phyloP scores from a whole-genome alignment of 495 filamentous ascomycete genomes.

The Neurospora pannonica region DNA sequence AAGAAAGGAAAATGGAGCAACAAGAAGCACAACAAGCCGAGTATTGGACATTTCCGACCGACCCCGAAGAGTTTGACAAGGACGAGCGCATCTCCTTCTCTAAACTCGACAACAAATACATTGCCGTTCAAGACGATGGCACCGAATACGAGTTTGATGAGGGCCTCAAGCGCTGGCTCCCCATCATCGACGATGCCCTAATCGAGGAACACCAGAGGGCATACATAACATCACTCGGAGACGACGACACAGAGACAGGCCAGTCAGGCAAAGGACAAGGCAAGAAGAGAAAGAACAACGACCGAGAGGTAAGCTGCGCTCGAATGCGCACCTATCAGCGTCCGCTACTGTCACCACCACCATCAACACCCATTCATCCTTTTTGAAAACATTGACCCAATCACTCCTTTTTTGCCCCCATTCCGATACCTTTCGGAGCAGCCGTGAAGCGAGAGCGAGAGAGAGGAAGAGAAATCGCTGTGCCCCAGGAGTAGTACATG shows the following conservation, averaged over 20 bases:
- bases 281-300: conserved; percentile 67
- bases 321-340: conserved; percentile 13
- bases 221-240: conserved; percentile 47
- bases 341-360: conserved; percentile 5
- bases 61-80: conserved; percentile 63
- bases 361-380: background rate
- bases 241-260: conserved; percentile 47
- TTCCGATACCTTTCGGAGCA: background rate
- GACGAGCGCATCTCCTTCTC: conserved; percentile 85
- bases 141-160: conserved; percentile 76
- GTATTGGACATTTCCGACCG: conserved; percentile 52
- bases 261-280: conserved; percentile 22
- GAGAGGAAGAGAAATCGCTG: background rate
- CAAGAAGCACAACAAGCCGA: conserved; percentile 9
- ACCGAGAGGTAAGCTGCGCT: conserved; percentile 47
- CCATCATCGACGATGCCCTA: conserved; percentile 70
- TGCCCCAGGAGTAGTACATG: background rate
- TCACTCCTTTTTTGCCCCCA: background rate
- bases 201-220: conserved; percentile 67
- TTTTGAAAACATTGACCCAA: background rate
- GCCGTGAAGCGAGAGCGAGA: background rate
- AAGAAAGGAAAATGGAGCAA: background rate
- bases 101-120: conserved; percentile 66
- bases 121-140: conserved; percentile 77
- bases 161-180: conserved; percentile 67